Base-by-base conservation (phyloP, 768 basidiomycete genomes). In the Megacollybia marginata region DNA sequence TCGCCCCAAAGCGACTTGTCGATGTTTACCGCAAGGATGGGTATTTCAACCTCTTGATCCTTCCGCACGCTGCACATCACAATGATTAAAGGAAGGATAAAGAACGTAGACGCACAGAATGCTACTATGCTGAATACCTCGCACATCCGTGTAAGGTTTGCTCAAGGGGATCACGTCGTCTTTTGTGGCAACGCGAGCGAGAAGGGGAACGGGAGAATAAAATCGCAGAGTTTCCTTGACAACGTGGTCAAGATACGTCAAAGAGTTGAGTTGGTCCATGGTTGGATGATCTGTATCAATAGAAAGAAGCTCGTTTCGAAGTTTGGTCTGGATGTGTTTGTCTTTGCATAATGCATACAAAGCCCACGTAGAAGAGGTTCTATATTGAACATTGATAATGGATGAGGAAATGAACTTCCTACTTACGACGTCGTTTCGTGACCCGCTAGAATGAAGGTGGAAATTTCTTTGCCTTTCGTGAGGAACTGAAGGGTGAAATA, bases 241-340 rank as follows among this genome's bases (percentile, higher is more conserved):
- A 7, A 85, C 74, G 16, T 69, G 68, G 53, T 88, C 88, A 13
- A 90, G 78, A 56, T 85, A 88, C 0, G 82, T 75, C 2, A 92
- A 68, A 3, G 73, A 67, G 50, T 78, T 75, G 1, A 90, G 72
- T 32, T 82, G 73, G 32, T 89, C 86, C 80, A 88, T 85, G 2
- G 74, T 71, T 2, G 85, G 85, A 1, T 65, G 76, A 9, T 84
- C 78, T 0, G 77, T 80, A 1, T 69, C 56, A 9, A 82, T 65
- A 0, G 64, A 57, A 6, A 76, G 62, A 1, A 84, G 66, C 56
- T 89, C 85, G 1, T 76, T 69, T 1, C 83, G 72, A 0, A 90
- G 70, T 53, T 76, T 76, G 10, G 55, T 63, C 52, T 87, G 84
- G 4, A 75, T 63, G 1, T 70, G 65, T 0, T 70, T 69, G 40